phyloP scores from a whole-genome alignment of 345 rosid species.

The Clarkia xantiana region DNA sequence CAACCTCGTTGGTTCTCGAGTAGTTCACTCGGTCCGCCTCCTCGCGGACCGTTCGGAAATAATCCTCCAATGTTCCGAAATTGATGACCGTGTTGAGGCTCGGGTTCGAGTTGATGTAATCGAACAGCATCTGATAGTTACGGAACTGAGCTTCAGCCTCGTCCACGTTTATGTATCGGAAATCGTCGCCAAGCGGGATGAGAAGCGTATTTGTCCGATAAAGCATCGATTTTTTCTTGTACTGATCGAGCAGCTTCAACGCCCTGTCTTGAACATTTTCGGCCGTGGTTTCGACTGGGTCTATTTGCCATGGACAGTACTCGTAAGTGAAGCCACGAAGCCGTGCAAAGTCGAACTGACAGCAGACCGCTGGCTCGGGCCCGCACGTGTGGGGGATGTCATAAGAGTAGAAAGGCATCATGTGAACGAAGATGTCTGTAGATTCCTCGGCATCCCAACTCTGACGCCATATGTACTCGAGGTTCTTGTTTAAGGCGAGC shows the following conservation, averaged over 20 bases:
- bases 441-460: slow-evolving; percentile 90
- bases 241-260: slow-evolving; percentile 65
- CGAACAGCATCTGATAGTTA: slow-evolving; percentile 80
- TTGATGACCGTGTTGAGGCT: slow-evolving; percentile 72
- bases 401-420: slow-evolving; percentile 99
- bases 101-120: slow-evolving; percentile 80
- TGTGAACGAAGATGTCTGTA: slow-evolving; percentile 90
- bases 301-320: slow-evolving; percentile 64
- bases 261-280: slow-evolving; percentile 94
- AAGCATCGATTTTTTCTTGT: slow-evolving; percentile 77
- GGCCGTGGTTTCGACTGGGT: slow-evolving; percentile 65
- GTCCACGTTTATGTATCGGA: slow-evolving; percentile 58
- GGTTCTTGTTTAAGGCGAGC: slow-evolving; percentile 70
- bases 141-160: slow-evolving; percentile 96
- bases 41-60: slow-evolving; percentile 60
- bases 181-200: slow-evolving; percentile 97
- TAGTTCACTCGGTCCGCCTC: slow-evolving; percentile 80
- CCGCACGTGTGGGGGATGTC: slow-evolving; percentile 99
- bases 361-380: slow-evolving; percentile 97
- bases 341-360: slow-evolving; percentile 95
- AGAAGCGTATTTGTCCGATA: slow-evolving; percentile 84
- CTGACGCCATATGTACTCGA: slow-evolving; percentile 94
- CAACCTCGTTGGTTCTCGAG: slow-evolving; percentile 67
- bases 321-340: slow-evolving; percentile 45
- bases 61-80: slow-evolving; percentile 90